Base-by-base conservation (phyloP, 257 asterid genomes). In the Echium plantagineum region DNA sequence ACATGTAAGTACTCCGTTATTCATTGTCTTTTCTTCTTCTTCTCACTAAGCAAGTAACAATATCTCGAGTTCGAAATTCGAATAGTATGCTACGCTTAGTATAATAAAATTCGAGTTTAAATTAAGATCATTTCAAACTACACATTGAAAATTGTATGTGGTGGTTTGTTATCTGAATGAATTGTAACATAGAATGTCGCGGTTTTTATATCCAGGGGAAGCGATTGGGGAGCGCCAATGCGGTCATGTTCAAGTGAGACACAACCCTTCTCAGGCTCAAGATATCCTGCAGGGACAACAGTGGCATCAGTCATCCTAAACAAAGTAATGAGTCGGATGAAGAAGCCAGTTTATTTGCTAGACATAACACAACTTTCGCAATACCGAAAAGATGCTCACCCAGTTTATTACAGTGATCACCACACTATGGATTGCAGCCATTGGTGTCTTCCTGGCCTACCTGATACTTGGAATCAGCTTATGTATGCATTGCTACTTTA, bases 381-480 rank as follows among this genome's bases (percentile, higher is more conserved):
- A 24, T 80, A 83, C 22, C 73, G 97, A 12, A 90, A 87, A 66
- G 97, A 90, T 57, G 96, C 89, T 1, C 97, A 90, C 60, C 97
- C 97, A 15, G 68, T 75, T 0, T 66, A 18, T 18, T 85, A 90
- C 60, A 78, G 96, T 63, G 74, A 49, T 53, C 94, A 80, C 56
- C 64, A 66, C 30, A 85, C 87, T 59, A 52, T 90, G 65, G 97
- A 90, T 68, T 90, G 97, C 71, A 90, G 97, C 78, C 97, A 90
- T 47, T 90, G 97, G 97, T 90, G 97, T 69, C 89, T 90, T 9
- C 96, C 97, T 17, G 96, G 97, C 0, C 78, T 90, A 62, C 97
- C 97, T 2, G 97, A 90, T 63, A 84, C 97, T 1, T 90, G 97
- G 97, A 90, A 90, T 64, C 60, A 74, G 62, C 80, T 90, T 15